phyloP scores from a whole-genome alignment of 768 basidiomycete genomes.

The Sarcomyxa edulis region DNA sequence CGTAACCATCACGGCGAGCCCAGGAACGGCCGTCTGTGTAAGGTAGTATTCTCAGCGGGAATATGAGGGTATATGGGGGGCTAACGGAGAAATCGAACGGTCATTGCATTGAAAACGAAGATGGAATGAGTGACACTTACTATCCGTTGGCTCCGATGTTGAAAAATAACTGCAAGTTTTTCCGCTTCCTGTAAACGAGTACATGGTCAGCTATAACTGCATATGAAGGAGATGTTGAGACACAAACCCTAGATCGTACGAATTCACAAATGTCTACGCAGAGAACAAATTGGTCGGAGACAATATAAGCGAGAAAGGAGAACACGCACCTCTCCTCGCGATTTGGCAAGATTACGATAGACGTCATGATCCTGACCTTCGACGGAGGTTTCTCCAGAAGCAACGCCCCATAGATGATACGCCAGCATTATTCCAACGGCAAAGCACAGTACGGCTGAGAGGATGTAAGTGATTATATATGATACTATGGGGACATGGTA shows the following conservation, averaged over 20 bases:
- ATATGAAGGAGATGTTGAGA: neutral
- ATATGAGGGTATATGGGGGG: constrained; percentile 69
- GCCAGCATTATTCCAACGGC: constrained; percentile 67
- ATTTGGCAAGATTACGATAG: constrained; percentile 65
- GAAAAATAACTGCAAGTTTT: constrained; percentile 82
- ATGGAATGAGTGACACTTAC: constrained; percentile 41
- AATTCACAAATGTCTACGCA: constrained; percentile 74
- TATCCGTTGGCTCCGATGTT: constrained; percentile 78
- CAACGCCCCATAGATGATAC: constrained; percentile 71
- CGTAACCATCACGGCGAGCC: constrained; percentile 65
- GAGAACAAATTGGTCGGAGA: neutral
- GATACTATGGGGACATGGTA: constrained; percentile 60
- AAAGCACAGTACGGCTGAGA: constrained; percentile 69
- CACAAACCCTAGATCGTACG: constrained; percentile 80
- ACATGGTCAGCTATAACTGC: neutral
- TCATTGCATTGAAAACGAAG: neutral
- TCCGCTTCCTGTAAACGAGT: constrained; percentile 31
- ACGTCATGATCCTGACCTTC: constrained; percentile 85
- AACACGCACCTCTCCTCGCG: constrained; percentile 58
- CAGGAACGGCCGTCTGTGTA: constrained; percentile 82
- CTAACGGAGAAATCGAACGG: constrained; percentile 34
- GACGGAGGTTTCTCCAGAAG: constrained; percentile 80
- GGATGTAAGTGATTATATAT: constrained; percentile 73
- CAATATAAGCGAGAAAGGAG: neutral
- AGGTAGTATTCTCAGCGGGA: constrained; percentile 77